These are phyloP conservation scores for Rhodotorula glutinis DNA, from an alignment of 1,284 basidiomycete genomes.

Conservation along the genomic window DNA sequence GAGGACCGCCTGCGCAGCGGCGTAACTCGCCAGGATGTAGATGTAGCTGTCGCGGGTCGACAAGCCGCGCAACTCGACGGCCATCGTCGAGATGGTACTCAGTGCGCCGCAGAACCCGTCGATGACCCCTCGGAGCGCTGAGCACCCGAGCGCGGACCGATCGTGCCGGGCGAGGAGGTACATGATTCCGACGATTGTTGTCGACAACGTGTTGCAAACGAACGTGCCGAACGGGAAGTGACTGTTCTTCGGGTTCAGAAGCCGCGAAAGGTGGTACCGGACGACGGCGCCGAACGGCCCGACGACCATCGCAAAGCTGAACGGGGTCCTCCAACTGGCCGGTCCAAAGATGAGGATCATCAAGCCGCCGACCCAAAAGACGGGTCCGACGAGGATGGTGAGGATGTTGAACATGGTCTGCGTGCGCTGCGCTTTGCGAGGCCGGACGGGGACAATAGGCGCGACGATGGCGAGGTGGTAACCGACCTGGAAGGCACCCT, in stretches of 20 bases:
- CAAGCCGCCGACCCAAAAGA: slow-evolving; percentile 46
- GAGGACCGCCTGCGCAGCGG: slow-evolving; percentile 66
- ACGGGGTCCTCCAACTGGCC: slow-evolving; percentile 66
- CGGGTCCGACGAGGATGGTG: slow-evolving; percentile 36
- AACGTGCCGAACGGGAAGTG: slow-evolving; percentile 84
- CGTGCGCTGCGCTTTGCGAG: slow-evolving; percentile 50
- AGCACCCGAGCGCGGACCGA: slow-evolving; percentile 55
- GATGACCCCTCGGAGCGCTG: slow-evolving; percentile 70
- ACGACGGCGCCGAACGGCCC: slow-evolving; percentile 82
- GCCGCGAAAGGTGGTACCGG: slow-evolving; percentile 72
- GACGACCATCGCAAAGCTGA: slow-evolving; percentile 83
- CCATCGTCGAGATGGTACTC: slow-evolving; percentile 91
- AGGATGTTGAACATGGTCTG: slow-evolving; percentile 51
- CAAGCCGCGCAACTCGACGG: slow-evolving; percentile 69
- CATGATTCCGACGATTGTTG: slow-evolving; percentile 67
- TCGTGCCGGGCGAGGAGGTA: slow-evolving; percentile 60
- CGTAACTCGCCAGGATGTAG: slow-evolving; percentile 69
- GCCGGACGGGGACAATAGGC: slow-evolving; percentile 40
- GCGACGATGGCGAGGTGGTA: slow-evolving; percentile 55
- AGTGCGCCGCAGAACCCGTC: slow-evolving; percentile 96
- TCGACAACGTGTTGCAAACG: slow-evolving; percentile 76
- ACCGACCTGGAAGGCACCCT: slow-evolving; percentile 64
- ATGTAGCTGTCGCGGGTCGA: slow-evolving; percentile 58
- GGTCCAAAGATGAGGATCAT: slow-evolving; percentile 48
- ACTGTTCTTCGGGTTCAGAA: slow-evolving; percentile 62